A percentile compares a stretch with the other conserved stretches of the same genome.
Evolutionary conservation across 208 protist genomes (phyloP).

Genomic region (Crithidia expoeki): DNA sequence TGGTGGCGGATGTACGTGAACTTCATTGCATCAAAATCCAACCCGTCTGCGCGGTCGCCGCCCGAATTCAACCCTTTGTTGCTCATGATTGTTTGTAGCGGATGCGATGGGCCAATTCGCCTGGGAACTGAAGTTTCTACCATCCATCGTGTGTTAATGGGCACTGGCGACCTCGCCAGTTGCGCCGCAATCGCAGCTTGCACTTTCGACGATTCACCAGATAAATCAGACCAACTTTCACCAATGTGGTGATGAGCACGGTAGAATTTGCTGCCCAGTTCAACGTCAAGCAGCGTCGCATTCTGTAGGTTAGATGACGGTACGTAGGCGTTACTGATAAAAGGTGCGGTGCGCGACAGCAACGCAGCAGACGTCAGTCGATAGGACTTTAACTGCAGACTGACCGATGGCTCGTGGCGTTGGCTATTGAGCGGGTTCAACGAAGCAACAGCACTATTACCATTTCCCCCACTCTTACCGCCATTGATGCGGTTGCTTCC

Average conservation of each 20-base stretch:
- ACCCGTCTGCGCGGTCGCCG: neutral
- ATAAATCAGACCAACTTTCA: neutral
- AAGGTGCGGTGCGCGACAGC: neutral
- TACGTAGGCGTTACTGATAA: neutral
- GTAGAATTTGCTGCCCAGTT: neutral
- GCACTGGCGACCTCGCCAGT: conserved; percentile 12
- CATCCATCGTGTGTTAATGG: neutral
- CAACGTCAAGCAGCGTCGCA: neutral
- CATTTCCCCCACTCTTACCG: neutral
- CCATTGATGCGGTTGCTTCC: neutral
- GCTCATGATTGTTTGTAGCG: neutral
- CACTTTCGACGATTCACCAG: neutral
- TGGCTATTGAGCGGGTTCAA: neutral
- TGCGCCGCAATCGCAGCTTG: conserved; percentile 10
- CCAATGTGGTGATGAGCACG: neutral
- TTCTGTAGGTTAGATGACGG: neutral
- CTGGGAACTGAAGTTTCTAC: neutral
- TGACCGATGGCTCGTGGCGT: conserved; percentile 19
- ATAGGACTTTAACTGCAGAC: conserved; percentile 26
- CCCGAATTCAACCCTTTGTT: neutral
- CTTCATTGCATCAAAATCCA: conserved; percentile 25
- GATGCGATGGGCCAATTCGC: neutral
- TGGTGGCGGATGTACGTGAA: conserved; percentile 20
- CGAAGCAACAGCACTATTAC: neutral
- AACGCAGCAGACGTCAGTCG: conserved; percentile 3